Percentiles rank a stretch among this genome's conserved stretches.
Evolutionary conservation across 257 asterid species (phyloP).

Genomic region (Gynochthodes officinalis): DNA sequence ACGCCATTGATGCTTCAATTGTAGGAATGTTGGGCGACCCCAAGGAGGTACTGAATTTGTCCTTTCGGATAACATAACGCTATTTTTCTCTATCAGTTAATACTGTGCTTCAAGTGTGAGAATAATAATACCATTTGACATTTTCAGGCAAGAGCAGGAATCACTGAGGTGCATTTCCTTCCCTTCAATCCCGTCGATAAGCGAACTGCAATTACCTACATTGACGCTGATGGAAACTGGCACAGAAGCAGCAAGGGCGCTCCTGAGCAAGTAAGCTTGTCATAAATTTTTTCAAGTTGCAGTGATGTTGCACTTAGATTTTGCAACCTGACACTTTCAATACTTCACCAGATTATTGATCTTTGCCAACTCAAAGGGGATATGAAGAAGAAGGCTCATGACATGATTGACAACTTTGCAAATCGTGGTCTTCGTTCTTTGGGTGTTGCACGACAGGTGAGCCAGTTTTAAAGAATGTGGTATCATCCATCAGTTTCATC

Average conservation of each 20-base stretch:
- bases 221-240: slow-evolving; percentile 62
- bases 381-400: slow-evolving; percentile 49
- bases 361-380: slow-evolving; percentile 69
- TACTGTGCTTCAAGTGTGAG: background rate
- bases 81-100: background rate
- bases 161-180: slow-evolving; percentile 77
- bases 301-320: background rate
- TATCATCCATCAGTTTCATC: background rate
- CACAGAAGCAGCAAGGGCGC: slow-evolving; percentile 88
- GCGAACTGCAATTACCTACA: slow-evolving; percentile 81
- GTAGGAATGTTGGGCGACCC: slow-evolving; percentile 76
- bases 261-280: slow-evolving; percentile 66
- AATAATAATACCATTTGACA: background rate
- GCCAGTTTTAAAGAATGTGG: background rate
- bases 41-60: slow-evolving; percentile 45
- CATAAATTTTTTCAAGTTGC: background rate
- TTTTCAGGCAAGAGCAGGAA: slow-evolving; percentile 71
- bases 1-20: slow-evolving; percentile 85
- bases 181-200: slow-evolving; percentile 91
- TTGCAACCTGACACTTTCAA: background rate
- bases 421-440: slow-evolving; percentile 90
- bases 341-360: slow-evolving; percentile 55
- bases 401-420: slow-evolving; percentile 64
- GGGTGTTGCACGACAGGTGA: slow-evolving; percentile 70
- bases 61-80: background rate